Evolutionary conservation across 2,329 filamentous ascomycete genomes (phyloP).

Genomic region (Phaeosphaeria sp.): DNA sequence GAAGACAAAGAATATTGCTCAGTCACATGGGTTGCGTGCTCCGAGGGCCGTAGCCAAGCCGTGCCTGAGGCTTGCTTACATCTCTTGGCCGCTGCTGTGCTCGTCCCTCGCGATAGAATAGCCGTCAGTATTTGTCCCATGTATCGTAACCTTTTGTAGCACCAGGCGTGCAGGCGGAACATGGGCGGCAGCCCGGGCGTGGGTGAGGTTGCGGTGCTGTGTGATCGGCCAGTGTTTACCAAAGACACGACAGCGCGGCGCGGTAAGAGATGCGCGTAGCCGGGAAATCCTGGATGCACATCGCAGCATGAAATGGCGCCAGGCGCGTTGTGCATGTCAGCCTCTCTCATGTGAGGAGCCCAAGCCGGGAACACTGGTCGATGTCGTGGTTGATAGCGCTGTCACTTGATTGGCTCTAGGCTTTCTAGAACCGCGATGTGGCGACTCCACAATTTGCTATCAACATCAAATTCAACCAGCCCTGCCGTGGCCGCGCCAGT

Average conservation of each 20-base stretch:
- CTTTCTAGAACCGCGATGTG: constrained; percentile 25
- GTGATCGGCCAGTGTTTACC: constrained; percentile 22
- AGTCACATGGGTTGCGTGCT: constrained; percentile 15
- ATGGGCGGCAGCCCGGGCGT: constrained; percentile 15
- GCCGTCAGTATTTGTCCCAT: constrained; percentile 23
- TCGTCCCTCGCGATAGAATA: constrained; percentile 19
- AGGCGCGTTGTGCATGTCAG: constrained; percentile 28
- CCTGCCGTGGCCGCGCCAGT: constrained; percentile 25
- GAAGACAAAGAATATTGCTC: constrained; percentile 11
- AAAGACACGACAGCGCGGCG: constrained; percentile 14
- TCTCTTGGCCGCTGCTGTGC: constrained; percentile 21
- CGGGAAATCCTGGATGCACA: constrained; percentile 35
- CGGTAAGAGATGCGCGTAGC: constrained; percentile 19
- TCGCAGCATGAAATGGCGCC: constrained; percentile 23
- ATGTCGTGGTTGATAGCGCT: constrained; percentile 12
- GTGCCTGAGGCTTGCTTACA: constrained; percentile 8
- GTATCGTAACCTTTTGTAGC: constrained; percentile 24
- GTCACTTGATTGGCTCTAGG: constrained; percentile 28
- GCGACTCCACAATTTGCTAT: constrained; percentile 27
- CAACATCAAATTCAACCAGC: constrained; percentile 29
- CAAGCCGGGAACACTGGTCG: constrained; percentile 10
- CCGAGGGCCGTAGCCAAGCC: constrained; percentile 16
- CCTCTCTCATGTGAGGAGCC: constrained; percentile 13
- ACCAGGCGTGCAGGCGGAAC: constrained; percentile 17
- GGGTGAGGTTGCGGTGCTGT: constrained; percentile 23